phyloP scores from a whole-genome alignment of 495 filamentous ascomycete species.

The Penicillium steckii region DNA sequence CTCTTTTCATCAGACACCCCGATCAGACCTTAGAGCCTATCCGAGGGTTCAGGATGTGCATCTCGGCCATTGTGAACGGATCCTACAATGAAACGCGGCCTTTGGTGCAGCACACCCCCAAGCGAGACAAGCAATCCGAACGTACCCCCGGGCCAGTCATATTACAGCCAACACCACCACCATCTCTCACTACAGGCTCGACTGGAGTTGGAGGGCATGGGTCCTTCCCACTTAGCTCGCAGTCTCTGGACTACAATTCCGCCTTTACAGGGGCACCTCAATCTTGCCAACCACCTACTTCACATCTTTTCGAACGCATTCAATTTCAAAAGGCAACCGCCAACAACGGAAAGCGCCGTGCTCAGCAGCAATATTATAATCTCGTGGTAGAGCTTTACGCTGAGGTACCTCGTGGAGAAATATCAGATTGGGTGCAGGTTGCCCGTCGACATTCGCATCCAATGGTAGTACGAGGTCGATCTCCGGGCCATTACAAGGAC shows the following conservation, averaged over 20 bases:
- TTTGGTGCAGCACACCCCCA: slow-evolving; percentile 91
- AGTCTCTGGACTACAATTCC: slow-evolving; percentile 43
- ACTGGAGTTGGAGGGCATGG: slow-evolving; percentile 25
- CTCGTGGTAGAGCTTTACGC: slow-evolving; percentile 87
- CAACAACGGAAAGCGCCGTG: slow-evolving; percentile 91
- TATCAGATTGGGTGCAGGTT: slow-evolving; percentile 67
- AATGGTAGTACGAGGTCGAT: slow-evolving; percentile 92
- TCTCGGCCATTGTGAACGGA: slow-evolving; percentile 81
- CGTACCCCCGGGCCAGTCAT: slow-evolving; percentile 69
- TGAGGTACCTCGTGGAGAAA: slow-evolving; percentile 54
- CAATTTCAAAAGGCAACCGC: slow-evolving; percentile 96
- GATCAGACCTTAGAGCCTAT: slow-evolving; percentile 59
- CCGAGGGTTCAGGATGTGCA: slow-evolving; percentile 73
- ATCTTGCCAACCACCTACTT: slow-evolving; percentile 41
- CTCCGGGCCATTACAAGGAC: slow-evolving; percentile 89
- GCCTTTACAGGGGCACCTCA: slow-evolving; percentile 32
- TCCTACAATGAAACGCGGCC: slow-evolving; percentile 77
- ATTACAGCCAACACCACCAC: slow-evolving; percentile 64
- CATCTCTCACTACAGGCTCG: slow-evolving; percentile 35
- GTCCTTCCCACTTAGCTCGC: slow-evolving; percentile 31
- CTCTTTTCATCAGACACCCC: slow-evolving; percentile 38
- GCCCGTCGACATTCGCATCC: slow-evolving; percentile 75
- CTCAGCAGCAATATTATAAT: slow-evolving; percentile 93
- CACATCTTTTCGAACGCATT: slow-evolving; percentile 81
- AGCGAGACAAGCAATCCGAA: slow-evolving; percentile 89